Evolutionary conservation across 495 filamentous ascomycete genomes (phyloP).

Genomic region (Lasiosphaeriaceae sp.): DNA sequence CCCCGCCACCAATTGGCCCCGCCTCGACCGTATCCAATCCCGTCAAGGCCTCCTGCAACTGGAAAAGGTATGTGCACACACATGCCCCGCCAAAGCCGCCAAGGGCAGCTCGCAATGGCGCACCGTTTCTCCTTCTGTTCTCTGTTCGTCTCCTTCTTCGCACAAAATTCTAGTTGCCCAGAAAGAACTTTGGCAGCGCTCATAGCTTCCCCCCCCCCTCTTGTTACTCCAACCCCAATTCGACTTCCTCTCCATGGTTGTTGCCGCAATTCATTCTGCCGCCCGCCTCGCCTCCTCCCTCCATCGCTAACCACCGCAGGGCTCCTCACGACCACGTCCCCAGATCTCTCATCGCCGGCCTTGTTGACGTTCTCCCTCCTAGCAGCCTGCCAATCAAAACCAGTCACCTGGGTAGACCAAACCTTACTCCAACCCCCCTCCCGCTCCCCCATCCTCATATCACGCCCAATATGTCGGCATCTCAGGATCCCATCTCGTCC

Average conservation of each 20-base stretch:
- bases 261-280: background rate
- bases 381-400: background rate
- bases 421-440: background rate
- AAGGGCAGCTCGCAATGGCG: slow-evolving; percentile 15
- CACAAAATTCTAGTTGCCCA: background rate
- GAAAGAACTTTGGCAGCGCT: background rate
- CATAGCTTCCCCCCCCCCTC: background rate
- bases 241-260: background rate
- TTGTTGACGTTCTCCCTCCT: background rate
- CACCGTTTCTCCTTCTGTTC: slow-evolving; percentile 22
- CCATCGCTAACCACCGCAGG: background rate
- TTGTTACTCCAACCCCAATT: background rate
- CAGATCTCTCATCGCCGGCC: background rate
- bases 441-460: background rate
- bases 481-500: slow-evolving; percentile 39
- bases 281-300: background rate
- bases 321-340: background rate
- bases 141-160: slow-evolving; percentile 12
- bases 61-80: slow-evolving; percentile 31
- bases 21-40: slow-evolving; percentile 8
- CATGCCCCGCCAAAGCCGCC: slow-evolving; percentile 16
- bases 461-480: slow-evolving; percentile 41
- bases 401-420: background rate
- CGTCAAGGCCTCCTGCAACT: slow-evolving; percentile 19
- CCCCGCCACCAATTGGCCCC: slow-evolving; percentile 25